Evolutionary conservation across 805 yeast genomes (phyloP).

Genomic region (Komagataella pseudopastoris): DNA sequence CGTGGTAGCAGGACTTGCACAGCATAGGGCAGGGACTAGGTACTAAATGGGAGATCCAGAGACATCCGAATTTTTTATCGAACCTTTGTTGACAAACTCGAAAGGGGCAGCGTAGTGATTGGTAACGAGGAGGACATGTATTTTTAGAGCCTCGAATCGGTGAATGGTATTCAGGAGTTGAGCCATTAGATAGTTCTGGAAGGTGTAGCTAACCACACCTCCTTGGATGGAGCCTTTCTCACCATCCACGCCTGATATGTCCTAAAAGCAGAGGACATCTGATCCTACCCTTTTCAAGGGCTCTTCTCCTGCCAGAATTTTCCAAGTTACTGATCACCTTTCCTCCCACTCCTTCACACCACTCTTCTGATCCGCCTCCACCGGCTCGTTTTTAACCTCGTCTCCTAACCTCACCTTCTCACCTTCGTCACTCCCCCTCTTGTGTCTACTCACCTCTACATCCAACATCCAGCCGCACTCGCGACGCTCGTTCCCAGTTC

Average conservation of each 20-base stretch:
- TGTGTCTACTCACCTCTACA: neutral
- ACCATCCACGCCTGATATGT: no score
- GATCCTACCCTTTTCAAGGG: no score
- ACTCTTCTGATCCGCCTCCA: no score
- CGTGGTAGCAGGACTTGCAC: neutral
- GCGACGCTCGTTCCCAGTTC: neutral
- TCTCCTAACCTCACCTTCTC: neutral
- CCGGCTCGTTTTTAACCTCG: neutral
- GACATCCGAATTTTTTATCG: neutral
- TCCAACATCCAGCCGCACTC: neutral
- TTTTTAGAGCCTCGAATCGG: neutral
- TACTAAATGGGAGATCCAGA: neutral
- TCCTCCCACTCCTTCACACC: no score
- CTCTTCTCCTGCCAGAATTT: no score
- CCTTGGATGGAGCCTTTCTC: neutral
- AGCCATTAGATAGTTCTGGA: neutral
- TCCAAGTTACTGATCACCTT: no score
- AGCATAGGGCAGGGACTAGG: neutral
- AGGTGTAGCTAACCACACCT: neutral
- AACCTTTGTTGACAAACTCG: neutral
- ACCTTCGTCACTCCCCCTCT: neutral
- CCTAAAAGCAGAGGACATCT: no score
- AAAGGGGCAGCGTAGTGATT: neutral
- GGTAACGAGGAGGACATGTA: neutral
- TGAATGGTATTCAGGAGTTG: neutral